Conservation (phyloP, 2,329 filamentous ascomycete genomes). For the Diaporthe sp. region DNA sequence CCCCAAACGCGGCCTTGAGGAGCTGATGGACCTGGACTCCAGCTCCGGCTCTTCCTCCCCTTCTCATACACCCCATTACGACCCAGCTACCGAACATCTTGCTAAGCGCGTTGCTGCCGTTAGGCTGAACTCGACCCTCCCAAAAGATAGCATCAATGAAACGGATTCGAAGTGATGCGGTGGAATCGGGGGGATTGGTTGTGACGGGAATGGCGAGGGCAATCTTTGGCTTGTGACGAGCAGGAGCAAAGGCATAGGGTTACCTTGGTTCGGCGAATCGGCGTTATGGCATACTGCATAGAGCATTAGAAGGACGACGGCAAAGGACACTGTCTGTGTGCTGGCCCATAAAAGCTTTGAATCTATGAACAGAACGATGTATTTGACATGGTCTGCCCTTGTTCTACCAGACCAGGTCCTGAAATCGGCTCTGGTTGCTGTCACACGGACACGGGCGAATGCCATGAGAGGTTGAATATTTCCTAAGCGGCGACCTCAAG, state of each 20-base stretch:
- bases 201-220: not conserved
- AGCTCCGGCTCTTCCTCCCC: conserved; percentile 43
- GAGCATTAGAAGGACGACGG: conserved; percentile 24
- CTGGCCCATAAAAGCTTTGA: conserved; percentile 6
- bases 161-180: conserved; percentile 6
- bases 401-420: not conserved
- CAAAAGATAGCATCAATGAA: conserved; percentile 15
- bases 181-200: not conserved
- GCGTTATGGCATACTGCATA: conserved; percentile 13
- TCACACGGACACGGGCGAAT: not conserved
- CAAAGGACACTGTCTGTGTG: not conserved
- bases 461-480: not conserved
- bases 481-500: not conserved
- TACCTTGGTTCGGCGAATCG: conserved; percentile 3
- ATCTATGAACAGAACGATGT: not conserved
- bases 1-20: conserved; percentile 76
- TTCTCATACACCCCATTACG: conserved; percentile 46
- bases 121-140: conserved; percentile 66
- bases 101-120: conserved; percentile 77
- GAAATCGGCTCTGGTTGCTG: not conserved
- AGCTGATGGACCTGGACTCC: conserved; percentile 45
- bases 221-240: conserved; percentile 8
- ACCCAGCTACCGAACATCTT: conserved; percentile 65
- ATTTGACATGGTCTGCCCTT: not conserved
- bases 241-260: conserved; percentile 13